Conservation (phyloP, 495 filamentous ascomycete genomes). For the Neurospora sp. region DNA sequence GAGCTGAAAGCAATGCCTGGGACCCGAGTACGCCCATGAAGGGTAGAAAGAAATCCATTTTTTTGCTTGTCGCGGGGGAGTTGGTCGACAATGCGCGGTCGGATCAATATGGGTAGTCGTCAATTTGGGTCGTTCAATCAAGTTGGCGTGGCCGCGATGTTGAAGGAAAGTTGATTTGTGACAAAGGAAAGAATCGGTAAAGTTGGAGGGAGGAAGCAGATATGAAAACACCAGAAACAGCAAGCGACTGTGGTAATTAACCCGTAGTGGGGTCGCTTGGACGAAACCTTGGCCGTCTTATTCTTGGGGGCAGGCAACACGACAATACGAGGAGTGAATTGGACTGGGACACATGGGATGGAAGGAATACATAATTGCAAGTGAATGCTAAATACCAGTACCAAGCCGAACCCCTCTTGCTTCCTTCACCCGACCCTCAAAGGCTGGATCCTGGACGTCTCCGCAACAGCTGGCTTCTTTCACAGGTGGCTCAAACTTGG, state of each 20-base stretch:
- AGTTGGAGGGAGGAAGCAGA: neutral
- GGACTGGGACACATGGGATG: neutral
- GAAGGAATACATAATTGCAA: neutral
- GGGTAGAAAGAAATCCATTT: neutral
- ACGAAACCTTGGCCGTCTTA: neutral
- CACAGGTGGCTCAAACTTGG: too few species aligned
- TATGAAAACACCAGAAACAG: too few species aligned
- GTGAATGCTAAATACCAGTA: neutral
- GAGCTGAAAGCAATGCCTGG: neutral
- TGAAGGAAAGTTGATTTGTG: neutral
- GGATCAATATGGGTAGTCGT: neutral
- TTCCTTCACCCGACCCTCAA: neutral
- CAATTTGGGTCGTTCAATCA: neutral
- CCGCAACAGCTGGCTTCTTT: too few species aligned
- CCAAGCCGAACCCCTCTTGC: neutral
- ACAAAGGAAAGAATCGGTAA: neutral
- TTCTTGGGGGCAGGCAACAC: neutral
- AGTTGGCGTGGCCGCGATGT: neutral
- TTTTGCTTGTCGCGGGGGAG: neutral
- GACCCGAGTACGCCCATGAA: neutral
- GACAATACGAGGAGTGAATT: neutral
- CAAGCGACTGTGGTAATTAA: neutral
- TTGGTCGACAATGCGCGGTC: neutral
- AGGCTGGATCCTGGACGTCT: neutral
- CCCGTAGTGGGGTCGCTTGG: neutral